Evolutionary conservation across 805 yeast genomes (phyloP), one percentile per base, ranked within the genome.

Genomic region (Grigorovia humatica): DNA sequence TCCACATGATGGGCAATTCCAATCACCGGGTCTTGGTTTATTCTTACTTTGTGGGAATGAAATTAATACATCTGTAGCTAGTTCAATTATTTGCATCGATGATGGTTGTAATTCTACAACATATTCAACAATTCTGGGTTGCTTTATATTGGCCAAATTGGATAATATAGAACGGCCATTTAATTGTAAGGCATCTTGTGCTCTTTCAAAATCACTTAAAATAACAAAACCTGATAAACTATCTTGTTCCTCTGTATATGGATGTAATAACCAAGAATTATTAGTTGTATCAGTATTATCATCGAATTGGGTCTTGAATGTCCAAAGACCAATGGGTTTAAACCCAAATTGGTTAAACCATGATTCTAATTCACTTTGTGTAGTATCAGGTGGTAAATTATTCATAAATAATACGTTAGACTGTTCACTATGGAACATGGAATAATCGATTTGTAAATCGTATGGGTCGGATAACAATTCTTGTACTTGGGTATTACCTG

Each of bases 1-100:
- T 0, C 96, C 96, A 74, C 97, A 90, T 7, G 90, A 82, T 27
- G 96, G 96, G 68, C 97, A 90, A n/a, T 86, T 87, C 97, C 97
- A 90, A 66, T 90, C 97, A 19, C 97, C 97, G 0, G 97, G 97
- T 63, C 97, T 76, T 20, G 96, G 96, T 60, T 93, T 76, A 68
- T 90, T 89, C 58, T 88, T 85, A 40, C 82, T 78, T 32, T 84
- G 81, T 15, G 96, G 96, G 70, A 90, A 90, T 3, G 95, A 88
- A 0, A 87, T 77, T 54, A 90, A 71, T 44, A 90, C 77, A 43
- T 85, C 95, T 58, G 81, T 85, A 1, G 96, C 96, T 54, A 81
- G 77, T 57, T 88, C 96, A 47, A 90, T 72, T 2, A 90, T 86
- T 43, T 77, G 71, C 2, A 83, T 77, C 44, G 93, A 83, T 0